Conservation (phyloP, 495 filamentous ascomycete genomes). For the Clavariopsis aquatica region DNA sequence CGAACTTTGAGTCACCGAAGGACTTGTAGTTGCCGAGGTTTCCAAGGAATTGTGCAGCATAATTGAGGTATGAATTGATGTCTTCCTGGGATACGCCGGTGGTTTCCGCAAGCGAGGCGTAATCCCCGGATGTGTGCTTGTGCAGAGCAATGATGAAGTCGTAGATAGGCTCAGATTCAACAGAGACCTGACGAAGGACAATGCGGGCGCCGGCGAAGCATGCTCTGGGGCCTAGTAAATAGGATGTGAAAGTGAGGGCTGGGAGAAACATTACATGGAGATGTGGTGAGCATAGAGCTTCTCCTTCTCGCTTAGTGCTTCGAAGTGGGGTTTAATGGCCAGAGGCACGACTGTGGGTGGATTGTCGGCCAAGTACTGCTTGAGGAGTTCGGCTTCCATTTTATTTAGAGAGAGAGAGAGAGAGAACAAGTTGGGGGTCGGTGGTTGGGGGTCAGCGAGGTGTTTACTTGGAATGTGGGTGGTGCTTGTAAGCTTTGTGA, state of each 20-base stretch:
- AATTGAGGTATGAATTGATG: conserved; percentile 77
- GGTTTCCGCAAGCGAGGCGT: conserved; percentile 67
- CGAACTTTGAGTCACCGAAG: conserved; percentile 93
- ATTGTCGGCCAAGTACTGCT: conserved; percentile 83
- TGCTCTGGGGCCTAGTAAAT: conserved; percentile 57
- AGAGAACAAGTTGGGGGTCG: neutral
- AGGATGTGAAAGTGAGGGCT: neutral
- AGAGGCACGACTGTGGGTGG: conserved; percentile 84
- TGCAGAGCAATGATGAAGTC: conserved; percentile 86
- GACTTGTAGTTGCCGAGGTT: conserved; percentile 96
- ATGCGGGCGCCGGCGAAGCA: conserved; percentile 82
- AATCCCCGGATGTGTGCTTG: conserved; percentile 72
- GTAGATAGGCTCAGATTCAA: conserved; percentile 87
- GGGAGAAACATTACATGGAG: conserved; percentile 57
- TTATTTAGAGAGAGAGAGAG: neutral
- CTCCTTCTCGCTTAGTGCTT: conserved; percentile 72
- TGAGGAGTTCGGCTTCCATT: conserved; percentile 55
- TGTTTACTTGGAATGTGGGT: neutral
- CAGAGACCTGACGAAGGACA: conserved; percentile 82
- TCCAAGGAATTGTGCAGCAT: conserved; percentile 84
- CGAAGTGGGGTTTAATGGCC: conserved; percentile 86
- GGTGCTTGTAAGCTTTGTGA: neutral
- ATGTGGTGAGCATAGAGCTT: conserved; percentile 91
- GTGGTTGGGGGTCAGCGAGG: neutral
- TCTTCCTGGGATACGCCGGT: conserved; percentile 70